Conservation (phyloP, 345 rosid species). For the Citrus maxima region DNA sequence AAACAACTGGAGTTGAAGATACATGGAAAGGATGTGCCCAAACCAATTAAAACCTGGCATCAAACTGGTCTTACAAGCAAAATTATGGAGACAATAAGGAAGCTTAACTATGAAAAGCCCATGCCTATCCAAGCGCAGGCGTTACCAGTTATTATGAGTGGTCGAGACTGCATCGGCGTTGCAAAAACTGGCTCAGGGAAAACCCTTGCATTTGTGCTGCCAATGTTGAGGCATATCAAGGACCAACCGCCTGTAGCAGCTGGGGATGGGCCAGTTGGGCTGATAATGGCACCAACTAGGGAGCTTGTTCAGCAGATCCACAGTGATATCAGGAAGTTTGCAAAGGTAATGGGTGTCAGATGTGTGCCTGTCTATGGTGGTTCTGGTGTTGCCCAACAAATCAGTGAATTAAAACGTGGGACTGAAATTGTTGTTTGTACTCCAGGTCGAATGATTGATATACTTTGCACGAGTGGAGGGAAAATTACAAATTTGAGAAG, state of each 20-base stretch:
- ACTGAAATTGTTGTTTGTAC: conserved; percentile 98
- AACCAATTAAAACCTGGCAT: conserved; percentile 88
- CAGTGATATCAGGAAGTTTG: conserved; percentile 85
- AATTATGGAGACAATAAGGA: conserved; percentile 82
- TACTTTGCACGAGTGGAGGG: conserved; percentile 94
- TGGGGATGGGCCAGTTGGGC: conserved; percentile 95
- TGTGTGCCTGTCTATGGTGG: conserved; percentile 98
- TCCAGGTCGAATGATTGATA: conserved; percentile 98
- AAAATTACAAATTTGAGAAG: conserved; percentile 86
- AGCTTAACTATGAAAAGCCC: conserved; percentile 82
- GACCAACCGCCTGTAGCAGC: conserved; percentile 95
- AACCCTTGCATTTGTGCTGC: conserved; percentile 93
- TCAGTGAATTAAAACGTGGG: conserved; percentile 89
- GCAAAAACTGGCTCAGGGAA: conserved; percentile 99
- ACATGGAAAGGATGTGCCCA: conserved; percentile 94
- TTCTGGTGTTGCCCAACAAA: conserved; percentile 98
- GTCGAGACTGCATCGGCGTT: conserved; percentile 95
- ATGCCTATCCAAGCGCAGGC: conserved; percentile 99
- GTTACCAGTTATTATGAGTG: conserved; percentile 88
- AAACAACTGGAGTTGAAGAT: conserved; percentile 87
- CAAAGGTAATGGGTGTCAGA: conserved; percentile 68
- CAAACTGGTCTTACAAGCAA: conserved; percentile 90
- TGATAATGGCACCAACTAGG: conserved; percentile 98
- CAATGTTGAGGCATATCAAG: conserved; percentile 98
- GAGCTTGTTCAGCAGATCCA: conserved; percentile 99